Evolutionary conservation across 2,329 filamentous ascomycete species (phyloP).

Genomic region (Xylariales sp.): DNA sequence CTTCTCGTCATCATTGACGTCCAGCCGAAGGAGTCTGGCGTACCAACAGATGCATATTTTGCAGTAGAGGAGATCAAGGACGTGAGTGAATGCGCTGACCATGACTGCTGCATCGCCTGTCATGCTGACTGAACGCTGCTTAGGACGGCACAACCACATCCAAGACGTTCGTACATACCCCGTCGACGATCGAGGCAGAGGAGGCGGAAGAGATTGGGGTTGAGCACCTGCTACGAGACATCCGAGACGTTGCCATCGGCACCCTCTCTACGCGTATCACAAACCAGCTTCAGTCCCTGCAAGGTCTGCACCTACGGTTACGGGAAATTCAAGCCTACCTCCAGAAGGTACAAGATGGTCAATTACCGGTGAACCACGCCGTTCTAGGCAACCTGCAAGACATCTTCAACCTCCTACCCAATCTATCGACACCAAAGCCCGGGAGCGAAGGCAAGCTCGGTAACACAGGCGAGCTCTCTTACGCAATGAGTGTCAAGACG

Average conservation of each 20-base stretch:
- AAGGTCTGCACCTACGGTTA: constrained; percentile 89
- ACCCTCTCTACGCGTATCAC: constrained; percentile 95
- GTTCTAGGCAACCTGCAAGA: constrained; percentile 98
- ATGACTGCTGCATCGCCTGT: too few relatives aligned
- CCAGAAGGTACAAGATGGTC: constrained; percentile 88
- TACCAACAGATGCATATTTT: constrained; percentile 98
- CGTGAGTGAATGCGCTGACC: constrained; percentile 65
- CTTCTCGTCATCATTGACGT: constrained; percentile 97
- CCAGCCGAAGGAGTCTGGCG: constrained; percentile 94
- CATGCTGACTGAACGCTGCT: neutral
- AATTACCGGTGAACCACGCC: constrained; percentile 92
- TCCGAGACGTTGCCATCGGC: constrained; percentile 94
- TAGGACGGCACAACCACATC: constrained; percentile 95
- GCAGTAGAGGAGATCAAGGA: constrained; percentile 99
- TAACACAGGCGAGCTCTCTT: constrained; percentile 74
- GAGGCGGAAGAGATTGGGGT: constrained; percentile 99
- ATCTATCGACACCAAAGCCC: constrained; percentile 78
- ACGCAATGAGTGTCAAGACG: constrained; percentile 97
- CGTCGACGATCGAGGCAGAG: constrained; percentile 96
- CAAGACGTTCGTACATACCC: constrained; percentile 97
- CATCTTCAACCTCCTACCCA: constrained; percentile 96
- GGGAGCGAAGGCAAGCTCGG: constrained; percentile 52
- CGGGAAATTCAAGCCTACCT: constrained; percentile 94
- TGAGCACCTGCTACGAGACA: constrained; percentile 94
- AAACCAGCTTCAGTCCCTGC: constrained; percentile 93